Conservation (phyloP, 805 yeast genomes). For the Yarrowia sp. region DNA sequence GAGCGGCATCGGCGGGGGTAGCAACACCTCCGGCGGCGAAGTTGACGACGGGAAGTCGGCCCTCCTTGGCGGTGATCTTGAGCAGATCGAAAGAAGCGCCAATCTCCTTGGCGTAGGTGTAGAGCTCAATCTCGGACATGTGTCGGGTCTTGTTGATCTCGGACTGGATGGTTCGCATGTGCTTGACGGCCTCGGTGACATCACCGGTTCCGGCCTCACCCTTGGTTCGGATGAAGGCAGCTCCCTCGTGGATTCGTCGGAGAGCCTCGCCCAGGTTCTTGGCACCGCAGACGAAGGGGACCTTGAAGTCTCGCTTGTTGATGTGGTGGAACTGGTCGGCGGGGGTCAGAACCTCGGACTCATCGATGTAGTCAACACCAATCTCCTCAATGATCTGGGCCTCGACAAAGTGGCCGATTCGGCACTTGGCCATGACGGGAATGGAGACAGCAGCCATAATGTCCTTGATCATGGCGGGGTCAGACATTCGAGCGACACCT, state of each 20-base stretch:
- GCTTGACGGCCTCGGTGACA: conserved; percentile 76
- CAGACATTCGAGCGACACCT: conserved; percentile 82
- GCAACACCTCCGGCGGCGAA: conserved; percentile 90
- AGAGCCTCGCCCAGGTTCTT: conserved; percentile 78
- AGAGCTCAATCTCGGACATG: conserved; percentile 46
- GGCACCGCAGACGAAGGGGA: conserved; percentile 84
- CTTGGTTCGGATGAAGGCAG: conserved; percentile 82
- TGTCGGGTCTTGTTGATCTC: conserved; percentile 50
- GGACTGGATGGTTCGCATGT: conserved; percentile 57
- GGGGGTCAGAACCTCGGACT: conserved; percentile 79
- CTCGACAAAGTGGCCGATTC: conserved; percentile 81
- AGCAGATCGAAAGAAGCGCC: conserved; percentile 60
- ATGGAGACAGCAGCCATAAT: conserved; percentile 59
- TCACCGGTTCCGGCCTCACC: conserved; percentile 92
- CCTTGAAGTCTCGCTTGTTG: conserved; percentile 54
- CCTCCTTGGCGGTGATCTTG: conserved; percentile 46
- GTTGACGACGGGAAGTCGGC: conserved; percentile 75
- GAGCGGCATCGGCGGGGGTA: conserved; percentile 83
- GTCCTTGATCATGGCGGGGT: conserved; percentile 71
- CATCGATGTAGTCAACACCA: conserved; percentile 76
- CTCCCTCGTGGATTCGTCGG: conserved; percentile 75
- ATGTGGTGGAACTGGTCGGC: conserved; percentile 71
- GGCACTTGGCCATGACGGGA: conserved; percentile 77
- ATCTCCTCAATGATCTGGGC: conserved; percentile 72
- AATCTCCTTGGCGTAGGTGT: conserved; percentile 50